Conservation (phyloP, 805 yeast genomes). For the Schizosaccharomyces octosporus region DNA sequence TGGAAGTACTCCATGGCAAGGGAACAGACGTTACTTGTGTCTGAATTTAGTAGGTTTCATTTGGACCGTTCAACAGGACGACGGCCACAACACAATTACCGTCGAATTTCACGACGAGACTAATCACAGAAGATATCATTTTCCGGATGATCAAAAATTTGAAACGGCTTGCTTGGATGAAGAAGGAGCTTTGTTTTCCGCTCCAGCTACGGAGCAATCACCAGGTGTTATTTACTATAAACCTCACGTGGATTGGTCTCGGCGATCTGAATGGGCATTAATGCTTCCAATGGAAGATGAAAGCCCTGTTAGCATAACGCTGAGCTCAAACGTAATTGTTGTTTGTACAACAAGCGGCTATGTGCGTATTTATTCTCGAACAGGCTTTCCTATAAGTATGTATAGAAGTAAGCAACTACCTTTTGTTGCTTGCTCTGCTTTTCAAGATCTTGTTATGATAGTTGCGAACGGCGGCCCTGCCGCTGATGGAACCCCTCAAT, state of each 20-base stretch:
- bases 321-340: slow-evolving; percentile 34
- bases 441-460: slow-evolving; percentile 28
- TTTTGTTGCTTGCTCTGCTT: slow-evolving; percentile 45
- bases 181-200: slow-evolving; percentile 40
- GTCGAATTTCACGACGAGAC: slow-evolving; percentile 69
- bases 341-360: slow-evolving; percentile 60
- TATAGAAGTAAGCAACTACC: slow-evolving; percentile 38
- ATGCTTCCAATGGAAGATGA: slow-evolving; percentile 15
- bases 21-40: slow-evolving; percentile 25
- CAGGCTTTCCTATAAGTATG: slow-evolving; percentile 47
- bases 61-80: slow-evolving; percentile 42
- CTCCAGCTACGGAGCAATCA: slow-evolving; percentile 17
- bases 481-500: slow-evolving; percentile 12
- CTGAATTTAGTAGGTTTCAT: slow-evolving; percentile 32
- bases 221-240: slow-evolving; percentile 31
- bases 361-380: slow-evolving; percentile 41
- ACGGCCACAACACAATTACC: slow-evolving; percentile 41
- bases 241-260: slow-evolving; percentile 31
- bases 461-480: slow-evolving; percentile 17
- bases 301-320: slow-evolving; percentile 35
- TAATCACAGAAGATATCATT: slow-evolving; percentile 55
- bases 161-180: slow-evolving; percentile 35
- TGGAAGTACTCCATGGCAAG: slow-evolving; percentile 67
- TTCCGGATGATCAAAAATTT: slow-evolving; percentile 45
- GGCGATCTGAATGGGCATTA: slow-evolving; percentile 5